Conservation (phyloP, 2,329 filamentous ascomycete genomes). For the Penicillium polonicum region DNA sequence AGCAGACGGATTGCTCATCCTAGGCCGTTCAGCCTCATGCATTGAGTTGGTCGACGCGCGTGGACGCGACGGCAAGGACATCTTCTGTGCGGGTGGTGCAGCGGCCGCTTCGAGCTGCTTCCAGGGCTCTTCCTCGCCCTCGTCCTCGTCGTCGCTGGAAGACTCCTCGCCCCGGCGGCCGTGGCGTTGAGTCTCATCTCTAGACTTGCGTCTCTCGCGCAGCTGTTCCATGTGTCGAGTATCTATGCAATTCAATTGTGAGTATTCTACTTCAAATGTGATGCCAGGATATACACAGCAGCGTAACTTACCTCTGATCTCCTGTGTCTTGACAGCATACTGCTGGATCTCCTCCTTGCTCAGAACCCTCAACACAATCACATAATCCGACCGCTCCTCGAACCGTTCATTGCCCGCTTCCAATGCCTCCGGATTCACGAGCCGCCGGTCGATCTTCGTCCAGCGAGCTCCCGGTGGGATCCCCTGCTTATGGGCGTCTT, state of each 20-base stretch:
- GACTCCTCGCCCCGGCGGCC: slow-evolving; percentile 30
- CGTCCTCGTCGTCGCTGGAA: slow-evolving; percentile 41
- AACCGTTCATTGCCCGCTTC: slow-evolving; percentile 85
- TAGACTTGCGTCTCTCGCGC: slow-evolving; percentile 39
- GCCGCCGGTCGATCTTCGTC: slow-evolving; percentile 86
- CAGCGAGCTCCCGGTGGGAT: slow-evolving; percentile 78
- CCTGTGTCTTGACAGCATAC: slow-evolving; percentile 76
- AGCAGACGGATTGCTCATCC: slow-evolving; percentile 7
- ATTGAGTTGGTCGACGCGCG: slow-evolving; percentile 15
- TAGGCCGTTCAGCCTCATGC: slow-evolving; percentile 10
- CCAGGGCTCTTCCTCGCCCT: slow-evolving; percentile 29
- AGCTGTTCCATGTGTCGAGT: slow-evolving; percentile 39
- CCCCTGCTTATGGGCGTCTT: slow-evolving; percentile 72
- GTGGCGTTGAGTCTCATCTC: slow-evolving; percentile 45
- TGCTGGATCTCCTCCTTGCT: slow-evolving; percentile 86
- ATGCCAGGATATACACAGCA: background rate
- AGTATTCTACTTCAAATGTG: background rate
- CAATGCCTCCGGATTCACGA: slow-evolving; percentile 86
- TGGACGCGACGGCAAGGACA: slow-evolving; percentile 20
- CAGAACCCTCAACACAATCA: slow-evolving; percentile 86
- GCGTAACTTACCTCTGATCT: slow-evolving; percentile 67
- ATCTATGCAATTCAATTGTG: slow-evolving; percentile 28
- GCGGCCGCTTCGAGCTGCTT: slow-evolving; percentile 35
- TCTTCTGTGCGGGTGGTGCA: slow-evolving; percentile 13
- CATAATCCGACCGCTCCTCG: slow-evolving; percentile 87